phyloP scores from a whole-genome alignment of 2,329 filamentous ascomycete species.

The Cordyceps javanica region DNA sequence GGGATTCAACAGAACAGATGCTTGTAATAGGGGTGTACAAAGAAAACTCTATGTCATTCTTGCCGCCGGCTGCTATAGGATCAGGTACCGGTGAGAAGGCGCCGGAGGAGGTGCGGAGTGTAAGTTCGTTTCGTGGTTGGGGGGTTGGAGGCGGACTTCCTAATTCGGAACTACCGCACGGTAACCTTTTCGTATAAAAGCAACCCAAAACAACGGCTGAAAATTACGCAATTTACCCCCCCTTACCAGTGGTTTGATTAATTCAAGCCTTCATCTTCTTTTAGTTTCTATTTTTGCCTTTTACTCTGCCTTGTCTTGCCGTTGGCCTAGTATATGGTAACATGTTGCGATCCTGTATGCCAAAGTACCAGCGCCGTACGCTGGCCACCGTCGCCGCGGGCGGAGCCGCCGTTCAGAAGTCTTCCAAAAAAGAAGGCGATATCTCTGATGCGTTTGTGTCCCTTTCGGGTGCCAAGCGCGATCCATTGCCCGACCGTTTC shows the following conservation, averaged over 20 bases:
- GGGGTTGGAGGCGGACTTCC: slow-evolving; percentile 23
- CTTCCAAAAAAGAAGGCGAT: slow-evolving; percentile 49
- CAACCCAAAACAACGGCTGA: not conserved
- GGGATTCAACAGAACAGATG: no score
- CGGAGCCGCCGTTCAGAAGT: slow-evolving; percentile 12
- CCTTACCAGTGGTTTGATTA: no score
- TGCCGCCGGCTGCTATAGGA: no score
- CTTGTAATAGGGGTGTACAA: no score
- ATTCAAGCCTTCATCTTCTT: not conserved
- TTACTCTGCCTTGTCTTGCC: not conserved
- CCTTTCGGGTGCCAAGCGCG: slow-evolving; percentile 40
- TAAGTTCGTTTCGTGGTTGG: not conserved
- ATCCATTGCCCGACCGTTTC: slow-evolving; percentile 49
- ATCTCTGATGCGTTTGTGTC: slow-evolving; percentile 59
- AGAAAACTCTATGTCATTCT: no score
- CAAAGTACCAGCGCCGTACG: slow-evolving; percentile 13
- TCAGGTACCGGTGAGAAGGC: slow-evolving; percentile 1
- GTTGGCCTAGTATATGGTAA: not conserved
- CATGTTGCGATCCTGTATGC: slow-evolving; percentile 9
- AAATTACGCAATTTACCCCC: no score
- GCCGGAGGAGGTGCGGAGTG: not conserved
- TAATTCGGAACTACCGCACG: slow-evolving; percentile 23
- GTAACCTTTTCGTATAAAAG: slow-evolving; percentile 15
- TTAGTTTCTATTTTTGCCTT: not conserved
- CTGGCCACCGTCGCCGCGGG: slow-evolving; percentile 15